Conservation (phyloP, 305 asterid genomes). For the Fraxinus angustifolia region DNA sequence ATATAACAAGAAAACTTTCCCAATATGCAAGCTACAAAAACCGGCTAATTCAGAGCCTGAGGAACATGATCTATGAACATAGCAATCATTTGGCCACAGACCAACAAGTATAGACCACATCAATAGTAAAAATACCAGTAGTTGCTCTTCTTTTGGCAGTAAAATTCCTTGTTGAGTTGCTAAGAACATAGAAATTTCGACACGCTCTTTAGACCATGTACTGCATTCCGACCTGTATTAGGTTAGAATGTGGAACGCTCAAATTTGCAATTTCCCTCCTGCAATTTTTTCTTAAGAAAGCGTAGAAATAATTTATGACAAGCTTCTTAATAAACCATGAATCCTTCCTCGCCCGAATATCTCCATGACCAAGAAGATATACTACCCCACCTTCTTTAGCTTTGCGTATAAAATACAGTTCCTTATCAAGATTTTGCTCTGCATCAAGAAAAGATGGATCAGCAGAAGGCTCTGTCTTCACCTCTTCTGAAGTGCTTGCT, state of each 20-base stretch:
- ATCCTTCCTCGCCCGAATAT: constrained; percentile 88
- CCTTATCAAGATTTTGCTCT: constrained; percentile 89
- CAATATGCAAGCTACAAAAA: constrained; percentile 21
- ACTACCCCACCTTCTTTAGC: constrained; percentile 96
- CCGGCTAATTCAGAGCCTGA: constrained; percentile 19
- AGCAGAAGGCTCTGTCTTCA: constrained; percentile 36
- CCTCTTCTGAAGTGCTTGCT: constrained; percentile 50
- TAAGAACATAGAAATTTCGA: not conserved
- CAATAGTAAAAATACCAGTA: not conserved
- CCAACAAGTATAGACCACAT: not conserved
- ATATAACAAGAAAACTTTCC: constrained; percentile 19
- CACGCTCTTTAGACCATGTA: constrained; percentile 74
- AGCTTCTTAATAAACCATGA: constrained; percentile 98
- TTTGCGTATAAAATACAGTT: constrained; percentile 76
- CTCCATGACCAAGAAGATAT: constrained; percentile 96
- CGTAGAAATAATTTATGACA: constrained; percentile 83
- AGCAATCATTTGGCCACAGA: not conserved
- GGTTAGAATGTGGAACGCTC: constrained; percentile 85
- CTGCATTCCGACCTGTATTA: constrained; percentile 96
- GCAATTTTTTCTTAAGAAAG: constrained; percentile 86
- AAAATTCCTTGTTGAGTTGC: constrained; percentile 11
- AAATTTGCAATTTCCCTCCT: constrained; percentile 89
- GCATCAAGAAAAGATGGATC: constrained; percentile 50
- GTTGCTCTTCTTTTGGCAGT: constrained; percentile 6
- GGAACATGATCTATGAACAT: not conserved